These are phyloP conservation scores for Kodamaea fungicola DNA, from an alignment of 1,139 yeast genomes.

Conservation along the genomic window DNA sequence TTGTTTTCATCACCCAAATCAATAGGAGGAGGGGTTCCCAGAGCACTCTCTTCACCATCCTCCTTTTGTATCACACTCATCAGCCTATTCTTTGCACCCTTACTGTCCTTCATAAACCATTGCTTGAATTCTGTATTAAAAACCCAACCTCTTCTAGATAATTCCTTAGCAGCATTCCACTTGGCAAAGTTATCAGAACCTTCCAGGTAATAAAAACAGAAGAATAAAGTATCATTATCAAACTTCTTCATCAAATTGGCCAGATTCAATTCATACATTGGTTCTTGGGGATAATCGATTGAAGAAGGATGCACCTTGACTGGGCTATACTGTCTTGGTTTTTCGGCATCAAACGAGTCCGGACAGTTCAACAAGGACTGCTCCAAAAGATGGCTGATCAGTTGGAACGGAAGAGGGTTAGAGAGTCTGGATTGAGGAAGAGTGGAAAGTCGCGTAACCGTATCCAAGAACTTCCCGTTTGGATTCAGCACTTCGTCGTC, in stretches of 20 bases:
- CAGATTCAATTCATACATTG: constrained; percentile 57
- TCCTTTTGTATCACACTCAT: constrained; percentile 34
- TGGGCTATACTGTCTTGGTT: constrained; percentile 80
- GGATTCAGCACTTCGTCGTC: constrained; percentile 3
- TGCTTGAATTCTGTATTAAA: constrained; percentile 74
- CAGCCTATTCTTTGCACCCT: constrained; percentile 38
- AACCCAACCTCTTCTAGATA: constrained; percentile 81
- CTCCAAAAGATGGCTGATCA: constrained; percentile 61
- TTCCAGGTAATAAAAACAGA: constrained; percentile 78
- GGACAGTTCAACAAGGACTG: constrained; percentile 85
- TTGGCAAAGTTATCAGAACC: constrained; percentile 46
- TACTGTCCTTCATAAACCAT: constrained; percentile 71
- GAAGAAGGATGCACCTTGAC: constrained; percentile 85
- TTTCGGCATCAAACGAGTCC: constrained; percentile 87
- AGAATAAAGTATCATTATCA: constrained; percentile 85
- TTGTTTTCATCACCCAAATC: constrained; percentile 26
- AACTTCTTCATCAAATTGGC: constrained; percentile 61
- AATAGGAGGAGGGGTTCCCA: constrained; percentile 7
- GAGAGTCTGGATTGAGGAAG: constrained; percentile 34
- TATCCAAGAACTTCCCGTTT: constrained; percentile 22
- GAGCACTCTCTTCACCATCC: constrained; percentile 18
- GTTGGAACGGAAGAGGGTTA: constrained; percentile 54
- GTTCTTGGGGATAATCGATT: constrained; percentile 89
- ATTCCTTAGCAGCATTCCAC: constrained; percentile 80
- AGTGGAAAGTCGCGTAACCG: constrained; percentile 27